These are phyloP conservation scores for Gossypium aridum DNA, from an alignment of 441 rosid genomes.

Conservation along the genomic window DNA sequence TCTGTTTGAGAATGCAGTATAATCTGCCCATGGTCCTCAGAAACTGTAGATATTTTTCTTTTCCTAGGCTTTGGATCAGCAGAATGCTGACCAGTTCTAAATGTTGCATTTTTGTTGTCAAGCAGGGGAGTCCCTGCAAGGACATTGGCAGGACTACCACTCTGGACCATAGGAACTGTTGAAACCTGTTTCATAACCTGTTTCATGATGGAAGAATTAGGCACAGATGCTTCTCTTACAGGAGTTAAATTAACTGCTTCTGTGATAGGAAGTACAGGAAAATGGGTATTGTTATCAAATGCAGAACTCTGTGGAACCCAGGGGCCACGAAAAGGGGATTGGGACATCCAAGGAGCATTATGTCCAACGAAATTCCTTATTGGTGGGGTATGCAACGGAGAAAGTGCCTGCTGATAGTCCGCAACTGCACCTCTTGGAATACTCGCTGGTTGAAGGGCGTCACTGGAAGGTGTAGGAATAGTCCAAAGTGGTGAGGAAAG, in stretches of 20 bases:
- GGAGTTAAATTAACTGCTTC: constrained; percentile 62
- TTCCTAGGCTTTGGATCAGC: constrained; percentile 70
- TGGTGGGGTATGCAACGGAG: constrained; percentile 66
- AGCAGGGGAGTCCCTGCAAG: constrained; percentile 36
- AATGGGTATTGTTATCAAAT: constrained; percentile 50
- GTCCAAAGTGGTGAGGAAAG: constrained; percentile 92
- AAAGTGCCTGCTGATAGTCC: constrained; percentile 55
- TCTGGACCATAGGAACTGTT: constrained; percentile 29
- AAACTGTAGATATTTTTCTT: constrained; percentile 55
- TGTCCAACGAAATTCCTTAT: constrained; percentile 55
- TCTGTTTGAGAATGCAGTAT: constrained; percentile 41
- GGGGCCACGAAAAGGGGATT: constrained; percentile 55
- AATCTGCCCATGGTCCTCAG: constrained; percentile 43
- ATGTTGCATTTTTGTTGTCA: constrained; percentile 41
- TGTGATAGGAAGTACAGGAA: constrained; percentile 48
- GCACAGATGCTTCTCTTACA: constrained; percentile 47
- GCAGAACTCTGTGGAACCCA: constrained; percentile 74
- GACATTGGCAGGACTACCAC: constrained; percentile 38
- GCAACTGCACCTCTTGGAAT: constrained; percentile 51
- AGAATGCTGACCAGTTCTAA: constrained; percentile 44
- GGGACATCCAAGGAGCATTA: constrained; percentile 70
- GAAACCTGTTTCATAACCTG: constrained; percentile 42
- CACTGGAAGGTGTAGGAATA: constrained; percentile 53
- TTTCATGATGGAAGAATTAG: constrained; percentile 42
- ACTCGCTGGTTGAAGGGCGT: constrained; percentile 49